Evolutionary conservation across 208 protist genomes (phyloP), one percentile per base, ranked within the genome.

Genomic region (Trypanosoma platydactyli): DNA sequence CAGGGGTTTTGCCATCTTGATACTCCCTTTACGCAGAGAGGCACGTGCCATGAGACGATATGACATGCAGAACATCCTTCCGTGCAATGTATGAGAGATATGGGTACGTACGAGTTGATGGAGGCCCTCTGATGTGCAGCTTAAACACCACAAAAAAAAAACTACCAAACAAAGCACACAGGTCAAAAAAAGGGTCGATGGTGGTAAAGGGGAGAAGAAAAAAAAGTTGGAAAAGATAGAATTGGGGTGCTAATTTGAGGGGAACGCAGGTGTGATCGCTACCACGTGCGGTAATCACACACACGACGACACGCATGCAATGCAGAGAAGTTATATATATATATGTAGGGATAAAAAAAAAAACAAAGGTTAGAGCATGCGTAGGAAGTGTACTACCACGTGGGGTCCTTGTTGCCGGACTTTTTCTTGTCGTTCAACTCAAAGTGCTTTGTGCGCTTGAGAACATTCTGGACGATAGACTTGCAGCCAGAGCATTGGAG

Each of bases 381-480:
- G 33, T 40, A 5, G 22, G 12, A 24, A 0, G 13, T 27, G 22
- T 22, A 49, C 57, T 95, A 97, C 89, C 92, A 95, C 52, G 88
- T 97, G 73, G 88, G 89, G 81, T 94, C 89, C 82, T 94, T 92
- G 86, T 81, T 90, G 81, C 76, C 85, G 44, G 78, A 89, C 83
- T 94, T 94, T 77, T 93, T 92, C 81, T 97, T 98, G 73, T 97
- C 95, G 66, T 97, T 97, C 68, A 99, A 91, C 91, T 99, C 97
- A 80, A 99, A 99, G 95, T 98, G 96, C 94, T 99, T 99, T 68
- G 94, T 98, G 82, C 98, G 92, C 92, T 99, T 99, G 69, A 99
- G 81, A 54, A 91, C 77, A 38, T 87, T 79, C 83, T 99, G 97
- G 40, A 90, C 81, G 73, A 97, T 97, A 35, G 81, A 84, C 89